A percentile compares a stretch with the other conserved stretches of the same genome.
phyloP scores from a whole-genome alignment of 2,329 filamentous ascomycete genomes.

The Plectosphaerella sp. region DNA sequence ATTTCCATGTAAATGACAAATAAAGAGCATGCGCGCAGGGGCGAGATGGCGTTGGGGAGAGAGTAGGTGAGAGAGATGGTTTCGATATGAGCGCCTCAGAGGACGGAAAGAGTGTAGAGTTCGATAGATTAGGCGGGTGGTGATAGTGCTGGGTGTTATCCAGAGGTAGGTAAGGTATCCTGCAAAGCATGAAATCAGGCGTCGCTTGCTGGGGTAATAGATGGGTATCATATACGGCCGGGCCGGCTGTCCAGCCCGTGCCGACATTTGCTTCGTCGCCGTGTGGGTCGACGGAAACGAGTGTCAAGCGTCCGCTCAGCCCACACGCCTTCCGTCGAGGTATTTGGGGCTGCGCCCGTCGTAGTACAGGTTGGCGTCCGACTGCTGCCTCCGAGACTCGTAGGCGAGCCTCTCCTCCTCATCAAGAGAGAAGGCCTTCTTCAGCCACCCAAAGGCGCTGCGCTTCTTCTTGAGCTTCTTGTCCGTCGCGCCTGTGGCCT shows the following conservation, averaged over 20 bases:
- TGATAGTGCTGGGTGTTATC: not conserved
- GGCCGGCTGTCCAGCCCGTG: not conserved
- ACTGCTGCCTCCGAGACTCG: constrained; percentile 47
- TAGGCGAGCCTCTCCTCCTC: constrained; percentile 59
- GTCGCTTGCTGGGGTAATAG: constrained; percentile 2
- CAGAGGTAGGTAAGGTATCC: not conserved
- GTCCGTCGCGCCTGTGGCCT: constrained; percentile 21
- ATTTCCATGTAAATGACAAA: not conserved
- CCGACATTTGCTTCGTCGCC: not conserved
- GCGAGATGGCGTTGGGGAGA: no score
- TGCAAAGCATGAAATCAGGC: constrained; percentile 3
- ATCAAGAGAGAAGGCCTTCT: constrained; percentile 62
- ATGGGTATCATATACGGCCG: constrained; percentile 1
- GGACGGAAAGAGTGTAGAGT: not conserved
- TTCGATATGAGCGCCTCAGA: no score
- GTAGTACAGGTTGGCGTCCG: constrained; percentile 42
- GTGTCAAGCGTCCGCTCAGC: constrained; percentile 12
- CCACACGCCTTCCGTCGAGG: constrained; percentile 49
- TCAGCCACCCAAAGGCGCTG: constrained; percentile 64
- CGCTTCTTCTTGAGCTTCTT: constrained; percentile 60
- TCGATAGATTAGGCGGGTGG: not conserved
- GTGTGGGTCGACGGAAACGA: not conserved
- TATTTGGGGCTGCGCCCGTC: constrained; percentile 47
- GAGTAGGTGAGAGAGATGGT: no score
- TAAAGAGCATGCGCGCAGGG: not conserved